These are phyloP conservation scores for Neonectria hederae DNA, from an alignment of 2,329 filamentous ascomycete species.

Conservation along the genomic window DNA sequence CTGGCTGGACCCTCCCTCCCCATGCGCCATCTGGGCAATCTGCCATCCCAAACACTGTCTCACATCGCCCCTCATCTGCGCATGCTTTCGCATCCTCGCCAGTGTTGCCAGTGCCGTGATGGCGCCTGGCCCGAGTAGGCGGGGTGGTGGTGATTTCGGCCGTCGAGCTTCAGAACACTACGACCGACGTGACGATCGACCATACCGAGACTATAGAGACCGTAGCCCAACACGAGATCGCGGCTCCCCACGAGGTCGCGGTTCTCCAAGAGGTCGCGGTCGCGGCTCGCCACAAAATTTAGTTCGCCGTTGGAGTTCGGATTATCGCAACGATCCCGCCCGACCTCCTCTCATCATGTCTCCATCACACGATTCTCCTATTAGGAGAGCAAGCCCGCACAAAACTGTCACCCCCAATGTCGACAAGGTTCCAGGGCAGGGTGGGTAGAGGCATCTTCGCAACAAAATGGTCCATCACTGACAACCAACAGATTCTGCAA, in stretches of 20 bases:
- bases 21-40: not conserved
- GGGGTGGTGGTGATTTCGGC: conserved; percentile 7
- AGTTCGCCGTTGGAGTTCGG: conserved; percentile 19
- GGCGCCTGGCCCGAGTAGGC: conserved; percentile 29
- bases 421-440: conserved; percentile 26
- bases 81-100: conserved; percentile 25
- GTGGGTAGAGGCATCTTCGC: conserved; percentile 17
- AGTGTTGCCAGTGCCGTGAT: conserved; percentile 32
- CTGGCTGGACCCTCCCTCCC: not conserved
- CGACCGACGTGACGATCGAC: conserved; percentile 18
- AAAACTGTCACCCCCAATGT: conserved; percentile 9
- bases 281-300: not conserved
- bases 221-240: conserved; percentile 21
- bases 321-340: conserved; percentile 20
- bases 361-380: not conserved
- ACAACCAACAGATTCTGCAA: conserved; percentile 11
- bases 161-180: conserved; percentile 17
- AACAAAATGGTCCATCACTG: conserved; percentile 9
- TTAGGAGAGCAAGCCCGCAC: conserved; percentile 8
- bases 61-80: conserved; percentile 10
- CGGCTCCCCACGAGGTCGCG: conserved; percentile 19
- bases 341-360: not conserved
- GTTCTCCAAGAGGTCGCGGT: not conserved
- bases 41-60: conserved; percentile 6
- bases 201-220: conserved; percentile 23